phyloP scores from a whole-genome alignment of 768 basidiomycete genomes.

The Kwoniella europaea region DNA sequence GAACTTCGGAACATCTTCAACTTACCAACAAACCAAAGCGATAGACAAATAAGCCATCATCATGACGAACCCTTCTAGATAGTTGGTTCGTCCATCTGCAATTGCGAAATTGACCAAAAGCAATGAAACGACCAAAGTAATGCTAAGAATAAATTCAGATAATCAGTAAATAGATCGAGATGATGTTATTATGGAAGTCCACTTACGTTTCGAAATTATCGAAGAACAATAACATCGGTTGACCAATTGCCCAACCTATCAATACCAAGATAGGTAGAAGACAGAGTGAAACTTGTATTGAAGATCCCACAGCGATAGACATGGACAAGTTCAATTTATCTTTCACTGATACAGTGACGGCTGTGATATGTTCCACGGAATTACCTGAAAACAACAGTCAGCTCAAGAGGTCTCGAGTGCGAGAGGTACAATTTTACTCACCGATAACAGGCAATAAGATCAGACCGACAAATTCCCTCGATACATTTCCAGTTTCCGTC shows the following conservation, averaged over 20 bases:
- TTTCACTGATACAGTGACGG: conserved; percentile 88
- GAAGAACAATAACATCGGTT: conserved; percentile 55
- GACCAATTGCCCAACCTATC: conserved; percentile 55
- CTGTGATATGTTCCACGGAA: conserved; percentile 78
- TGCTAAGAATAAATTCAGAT: too few species aligned
- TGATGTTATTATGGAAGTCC: background rate
- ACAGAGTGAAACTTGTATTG: conserved; percentile 53
- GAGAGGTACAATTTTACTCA: too few species aligned
- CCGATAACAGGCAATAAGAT: conserved; percentile 85
- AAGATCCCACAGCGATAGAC: conserved; percentile 71
- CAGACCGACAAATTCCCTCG: conserved; percentile 80
- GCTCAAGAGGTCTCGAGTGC: background rate
- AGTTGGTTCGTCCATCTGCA: conserved; percentile 52
- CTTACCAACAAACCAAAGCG: conserved; percentile 48
- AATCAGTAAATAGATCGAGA: conserved; percentile 1
- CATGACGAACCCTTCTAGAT: conserved; percentile 53
- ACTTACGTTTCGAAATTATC: conserved; percentile 54
- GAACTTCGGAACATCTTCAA: background rate
- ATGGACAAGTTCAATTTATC: conserved; percentile 80
- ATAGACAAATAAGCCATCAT: conserved; percentile 55
- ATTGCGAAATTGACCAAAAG: conserved; percentile 56
- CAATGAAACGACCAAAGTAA: conserved; percentile 50
- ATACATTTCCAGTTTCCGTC: conserved; percentile 59
- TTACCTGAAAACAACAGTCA: conserved; percentile 24
- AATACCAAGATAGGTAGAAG: conserved; percentile 51